Evolutionary conservation across 2,329 filamentous ascomycete genomes (phyloP), one percentile per base, ranked within the genome.

Genomic region (Colletotrichum caudatum): DNA sequence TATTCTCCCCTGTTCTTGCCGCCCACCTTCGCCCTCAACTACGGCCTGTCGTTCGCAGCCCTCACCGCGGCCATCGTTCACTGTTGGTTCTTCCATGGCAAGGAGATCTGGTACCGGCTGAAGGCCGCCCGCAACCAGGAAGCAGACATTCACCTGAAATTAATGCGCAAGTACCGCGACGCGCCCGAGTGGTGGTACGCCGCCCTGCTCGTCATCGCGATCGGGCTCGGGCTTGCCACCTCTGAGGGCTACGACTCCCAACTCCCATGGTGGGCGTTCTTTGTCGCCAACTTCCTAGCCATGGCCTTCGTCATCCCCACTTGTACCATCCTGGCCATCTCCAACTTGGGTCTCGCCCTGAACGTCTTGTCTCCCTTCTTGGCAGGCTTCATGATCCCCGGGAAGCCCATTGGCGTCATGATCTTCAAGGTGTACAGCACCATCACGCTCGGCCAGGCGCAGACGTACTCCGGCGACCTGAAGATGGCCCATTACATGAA

Each of bases 131-230:
- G 62, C 1, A 65, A 69, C 75, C 85, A 89, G 75, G 90, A 89
- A 73, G 79, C 81, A 2, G 89, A 90, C 74, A 86, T 88, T 35
- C 82, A 90, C 12, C 90, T 89, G 74, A 81, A 90, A 11, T 79
- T 90, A 26, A 86, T 87, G 79, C 83, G 88, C 5, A 81, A 83
- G 0, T 90, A 90, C 74, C 82, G 85, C 65, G 88, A 90, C 70
- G 86, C 90, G 0, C 89, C 88, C 0, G 76, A 86, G 16, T 89
- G 86, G 85, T 90, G 89, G 89, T 91, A 88, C 71, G 66, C 82
- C 0, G 76, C 75, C 0, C 79, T 90, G 4, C 90, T 90, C 72
- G 56, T 82, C 2, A 79, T 78, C 2, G 86, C 86, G 0, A 81
- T 84, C 66, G 86, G 83, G 0, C 83, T 91, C 20, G 82, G 90